Base-by-base conservation (phyloP, 768 basidiomycete species). In the Kwoniella sp. region DNA sequence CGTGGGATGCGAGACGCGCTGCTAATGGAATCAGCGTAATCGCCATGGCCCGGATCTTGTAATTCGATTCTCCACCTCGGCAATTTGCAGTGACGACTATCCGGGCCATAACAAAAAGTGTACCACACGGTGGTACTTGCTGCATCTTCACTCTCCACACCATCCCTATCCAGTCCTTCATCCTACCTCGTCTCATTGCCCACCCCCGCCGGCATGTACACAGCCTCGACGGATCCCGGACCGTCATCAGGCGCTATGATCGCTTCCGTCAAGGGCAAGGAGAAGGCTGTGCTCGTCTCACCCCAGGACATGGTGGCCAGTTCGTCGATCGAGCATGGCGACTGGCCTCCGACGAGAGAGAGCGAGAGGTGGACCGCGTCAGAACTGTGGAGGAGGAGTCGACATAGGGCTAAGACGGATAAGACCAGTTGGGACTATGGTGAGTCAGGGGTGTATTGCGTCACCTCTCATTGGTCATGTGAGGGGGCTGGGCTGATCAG, bases 381-480 rank as follows among this genome's bases (percentile, higher is more conserved):
- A 10, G 45, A 37, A 3, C 31, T 62, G 17, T 73, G 71, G 71
- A 55, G 56, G 38, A 57, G 59, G 36, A 71, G 69, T 52, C 52
- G 72, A 42, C 55, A 55, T 39, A 52, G 74, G 31, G 74, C 74
- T 0, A 63, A 66, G 53, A 51, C 57, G 26, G 69, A 74, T 52
- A 70, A 61, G 52, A 49, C 56, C 12, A 63, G 63, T 38, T 73
- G 68, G 73, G 74, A 75, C 55, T 73, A 73, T 63, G 65, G 74
- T 75, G 25, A 15, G 72, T 56, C 5, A 15, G 37, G 14, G 1
- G 14, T 27, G 5, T 27, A 25, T 14, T 44, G 1, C 19, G 20
- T 19, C 38, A 26, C 33, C 7, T 20, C 29, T 39, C 36, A 25
- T 22, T 14, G 33, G 38, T 41, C 50, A 45, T 44, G 44, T 33